Percentiles rank a stretch among this genome's conserved stretches.
Evolutionary conservation across 768 basidiomycete species (phyloP).

Genomic region (Trametes cubensis): DNA sequence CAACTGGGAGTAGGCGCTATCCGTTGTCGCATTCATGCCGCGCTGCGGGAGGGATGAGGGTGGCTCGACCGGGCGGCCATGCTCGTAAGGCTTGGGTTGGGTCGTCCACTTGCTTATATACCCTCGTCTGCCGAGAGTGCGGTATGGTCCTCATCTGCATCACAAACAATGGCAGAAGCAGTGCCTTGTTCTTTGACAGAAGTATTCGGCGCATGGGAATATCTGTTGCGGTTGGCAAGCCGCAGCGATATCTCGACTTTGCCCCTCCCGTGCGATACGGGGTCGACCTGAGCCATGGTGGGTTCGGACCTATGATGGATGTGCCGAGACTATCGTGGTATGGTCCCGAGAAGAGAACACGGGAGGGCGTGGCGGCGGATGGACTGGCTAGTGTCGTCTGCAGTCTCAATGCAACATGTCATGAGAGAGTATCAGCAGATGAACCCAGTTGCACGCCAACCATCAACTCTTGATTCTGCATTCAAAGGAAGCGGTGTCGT

Average conservation of each 20-base stretch:
- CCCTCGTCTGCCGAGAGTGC: not conserved
- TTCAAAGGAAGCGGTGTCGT: not conserved
- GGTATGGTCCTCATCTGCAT: not conserved
- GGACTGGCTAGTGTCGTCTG: too few relatives aligned
- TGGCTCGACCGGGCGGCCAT: not conserved
- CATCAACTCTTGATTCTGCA: conserved; percentile 9
- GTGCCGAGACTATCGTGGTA: too few relatives aligned
- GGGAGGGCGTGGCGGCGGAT: too few relatives aligned
- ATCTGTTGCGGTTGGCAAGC: too few relatives aligned
- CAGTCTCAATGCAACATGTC: not conserved
- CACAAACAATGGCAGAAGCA: not conserved
- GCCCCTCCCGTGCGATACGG: too few relatives aligned
- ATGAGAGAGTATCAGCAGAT: conserved; percentile 5
- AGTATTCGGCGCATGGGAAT: too few relatives aligned
- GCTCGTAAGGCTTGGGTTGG: not conserved
- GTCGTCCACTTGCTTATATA: not conserved
- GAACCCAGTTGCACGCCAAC: conserved; percentile 8
- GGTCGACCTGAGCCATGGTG: too few relatives aligned
- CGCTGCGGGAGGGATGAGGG: not conserved
- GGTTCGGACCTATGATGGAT: too few relatives aligned
- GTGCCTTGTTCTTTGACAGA: conserved; percentile 2
- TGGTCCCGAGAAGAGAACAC: too few relatives aligned
- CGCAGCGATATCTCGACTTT: too few relatives aligned
- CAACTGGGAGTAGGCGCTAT: conserved; percentile 20
- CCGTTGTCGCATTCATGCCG: conserved; percentile 23